Evolutionary conservation across 1,139 yeast species (phyloP).

Genomic region (Sugiyamaella xylanicola): DNA sequence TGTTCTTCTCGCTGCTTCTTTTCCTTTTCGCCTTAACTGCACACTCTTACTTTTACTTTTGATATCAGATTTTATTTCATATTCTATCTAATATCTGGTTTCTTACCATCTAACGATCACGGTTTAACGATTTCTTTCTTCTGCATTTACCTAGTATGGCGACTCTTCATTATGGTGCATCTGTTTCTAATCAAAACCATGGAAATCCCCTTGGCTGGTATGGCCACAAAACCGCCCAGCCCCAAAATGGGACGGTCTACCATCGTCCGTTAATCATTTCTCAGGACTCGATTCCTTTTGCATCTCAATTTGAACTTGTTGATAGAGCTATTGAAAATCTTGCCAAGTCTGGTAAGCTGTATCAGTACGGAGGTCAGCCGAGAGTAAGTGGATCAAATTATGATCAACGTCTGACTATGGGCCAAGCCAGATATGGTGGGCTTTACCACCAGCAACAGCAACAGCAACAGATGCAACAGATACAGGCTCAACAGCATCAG

Average conservation of each 20-base stretch:
- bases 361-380: slow-evolving; percentile 13
- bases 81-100: neutral
- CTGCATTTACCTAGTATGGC: slow-evolving; percentile 8
- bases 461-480: neutral
- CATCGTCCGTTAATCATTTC: slow-evolving; percentile 3
- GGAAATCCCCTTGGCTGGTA: slow-evolving; percentile 6
- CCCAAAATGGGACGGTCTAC: neutral
- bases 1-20: too few relatives aligned
- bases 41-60: too few relatives aligned
- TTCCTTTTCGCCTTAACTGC: neutral
- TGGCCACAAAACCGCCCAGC: neutral
- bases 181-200: slow-evolving; percentile 4
- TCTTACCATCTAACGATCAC: neutral
- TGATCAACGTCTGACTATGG: neutral
- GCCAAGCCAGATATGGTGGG: slow-evolving; percentile 1
- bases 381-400: neutral
- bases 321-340: slow-evolving; percentile 25
- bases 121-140: neutral
- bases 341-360: slow-evolving; percentile 22
- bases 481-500: slow-evolving; percentile 7
- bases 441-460: slow-evolving; percentile 8
- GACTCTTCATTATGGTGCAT: slow-evolving; percentile 12
- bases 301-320: slow-evolving; percentile 23
- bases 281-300: slow-evolving; percentile 22
- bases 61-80: too few relatives aligned